phyloP scores from a whole-genome alignment of 208 protist genomes.

The Novymonas esmeraldas region DNA sequence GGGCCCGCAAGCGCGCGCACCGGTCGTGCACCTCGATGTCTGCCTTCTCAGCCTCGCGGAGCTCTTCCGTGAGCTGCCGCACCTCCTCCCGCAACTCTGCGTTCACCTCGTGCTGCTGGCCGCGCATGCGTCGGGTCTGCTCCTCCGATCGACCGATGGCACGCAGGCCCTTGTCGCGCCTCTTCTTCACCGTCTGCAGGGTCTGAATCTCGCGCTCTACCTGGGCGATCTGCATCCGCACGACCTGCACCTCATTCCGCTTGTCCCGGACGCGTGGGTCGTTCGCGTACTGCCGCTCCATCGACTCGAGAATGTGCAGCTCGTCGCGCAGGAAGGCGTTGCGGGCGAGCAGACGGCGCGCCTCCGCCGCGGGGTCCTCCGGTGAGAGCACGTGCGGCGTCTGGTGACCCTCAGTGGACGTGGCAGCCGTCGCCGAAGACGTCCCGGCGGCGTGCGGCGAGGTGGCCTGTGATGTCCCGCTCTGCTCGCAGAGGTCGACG shows the following conservation, averaged over 20 bases:
- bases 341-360: slow-evolving; percentile 29
- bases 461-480: slow-evolving; percentile 1
- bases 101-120: slow-evolving; percentile 53
- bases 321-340: slow-evolving; percentile 45
- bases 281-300: slow-evolving; percentile 35
- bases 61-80: slow-evolving; percentile 49
- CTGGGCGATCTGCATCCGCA: slow-evolving; percentile 51
- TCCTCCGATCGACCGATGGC: slow-evolving; percentile 56
- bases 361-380: slow-evolving; percentile 31
- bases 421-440: background rate
- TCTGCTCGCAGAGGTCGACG: slow-evolving; percentile 28
- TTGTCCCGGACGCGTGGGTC: slow-evolving; percentile 69
- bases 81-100: slow-evolving; percentile 45
- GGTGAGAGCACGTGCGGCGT: background rate
- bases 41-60: slow-evolving; percentile 44
- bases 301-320: slow-evolving; percentile 31
- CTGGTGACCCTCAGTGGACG: background rate
- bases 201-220: slow-evolving; percentile 67
- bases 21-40: slow-evolving; percentile 69
- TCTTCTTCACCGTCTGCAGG: slow-evolving; percentile 53
- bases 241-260: slow-evolving; percentile 59
- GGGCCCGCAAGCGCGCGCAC: slow-evolving; percentile 52
- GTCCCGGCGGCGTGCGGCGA: too few relatives aligned
- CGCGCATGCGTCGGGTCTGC: slow-evolving; percentile 35
- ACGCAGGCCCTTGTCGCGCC: slow-evolving; percentile 46